These are phyloP conservation scores for Solanum chacoense DNA, from an alignment of 305 asterid genomes.

Conservation along the genomic window DNA sequence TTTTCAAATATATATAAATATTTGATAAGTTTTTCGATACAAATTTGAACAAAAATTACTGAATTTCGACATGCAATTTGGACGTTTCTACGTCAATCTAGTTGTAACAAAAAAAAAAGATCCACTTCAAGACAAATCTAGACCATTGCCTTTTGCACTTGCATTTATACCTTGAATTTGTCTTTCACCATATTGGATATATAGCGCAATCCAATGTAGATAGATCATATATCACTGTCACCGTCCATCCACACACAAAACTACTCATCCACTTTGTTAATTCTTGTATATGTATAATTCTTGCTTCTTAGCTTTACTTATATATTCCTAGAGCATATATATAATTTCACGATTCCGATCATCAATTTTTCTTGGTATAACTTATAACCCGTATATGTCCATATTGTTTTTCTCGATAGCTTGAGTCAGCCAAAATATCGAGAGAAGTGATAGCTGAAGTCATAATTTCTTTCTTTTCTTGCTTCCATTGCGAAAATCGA, in stretches of 20 bases:
- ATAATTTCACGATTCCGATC: background rate
- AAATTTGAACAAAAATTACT: background rate
- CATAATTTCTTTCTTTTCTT: background rate
- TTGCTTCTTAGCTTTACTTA: background rate
- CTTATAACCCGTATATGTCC: background rate
- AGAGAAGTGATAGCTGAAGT: background rate
- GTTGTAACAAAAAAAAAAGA: background rate
- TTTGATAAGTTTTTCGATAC: background rate
- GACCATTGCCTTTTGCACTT: background rate
- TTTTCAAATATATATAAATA: background rate
- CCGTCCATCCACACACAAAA: background rate
- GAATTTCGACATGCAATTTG: background rate
- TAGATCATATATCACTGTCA: conserved; percentile 14
- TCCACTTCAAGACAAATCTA: conserved; percentile 3
- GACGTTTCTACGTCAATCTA: conserved; percentile 16
- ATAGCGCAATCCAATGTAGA: background rate
- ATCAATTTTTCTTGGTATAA: background rate
- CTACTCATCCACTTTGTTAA: background rate
- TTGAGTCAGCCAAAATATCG: background rate
- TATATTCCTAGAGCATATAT: background rate
- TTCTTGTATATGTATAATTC: background rate
- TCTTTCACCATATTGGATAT: background rate
- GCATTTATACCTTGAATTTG: conserved; percentile 4
- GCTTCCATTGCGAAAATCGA: background rate
- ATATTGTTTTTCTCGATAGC: background rate